A percentile compares a stretch with the other conserved stretches of the same genome.
phyloP scores from a whole-genome alignment of 2,329 filamentous ascomycete genomes.

The Pseudopyricularia javanii region DNA sequence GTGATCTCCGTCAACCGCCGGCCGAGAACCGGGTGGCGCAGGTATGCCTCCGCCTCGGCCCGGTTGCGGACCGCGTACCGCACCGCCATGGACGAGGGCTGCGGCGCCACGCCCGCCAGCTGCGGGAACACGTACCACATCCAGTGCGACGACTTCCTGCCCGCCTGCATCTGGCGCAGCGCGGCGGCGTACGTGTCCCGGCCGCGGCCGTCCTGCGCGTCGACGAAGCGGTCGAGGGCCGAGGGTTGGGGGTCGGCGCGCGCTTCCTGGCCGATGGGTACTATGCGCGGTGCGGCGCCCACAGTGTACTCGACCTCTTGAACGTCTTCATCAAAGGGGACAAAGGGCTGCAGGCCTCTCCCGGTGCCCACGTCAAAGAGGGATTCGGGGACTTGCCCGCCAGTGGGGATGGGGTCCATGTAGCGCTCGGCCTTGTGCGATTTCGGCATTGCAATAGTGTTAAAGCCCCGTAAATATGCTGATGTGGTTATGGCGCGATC shows the following conservation, averaged over 20 bases:
- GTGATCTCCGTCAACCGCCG: not conserved
- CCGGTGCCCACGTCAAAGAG: not conserved
- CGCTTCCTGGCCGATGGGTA: not conserved
- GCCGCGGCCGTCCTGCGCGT: not conserved
- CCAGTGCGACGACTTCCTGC: slow-evolving; percentile 4
- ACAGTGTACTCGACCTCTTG: not conserved
- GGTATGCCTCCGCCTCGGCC: slow-evolving; percentile 2
- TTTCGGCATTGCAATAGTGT: too few species aligned
- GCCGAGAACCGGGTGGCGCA: slow-evolving; percentile 2
- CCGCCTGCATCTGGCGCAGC: not conserved
- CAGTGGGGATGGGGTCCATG: not conserved
- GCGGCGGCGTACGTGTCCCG: not conserved
- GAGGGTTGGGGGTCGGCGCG: not conserved
- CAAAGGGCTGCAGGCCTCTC: not conserved
- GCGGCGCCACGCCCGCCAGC: not conserved
- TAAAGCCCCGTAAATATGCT: too few species aligned
- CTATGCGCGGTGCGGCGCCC: not conserved
- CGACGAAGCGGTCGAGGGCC: not conserved
- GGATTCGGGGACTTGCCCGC: not conserved
- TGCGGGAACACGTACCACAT: slow-evolving; percentile 5
- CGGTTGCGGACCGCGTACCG: not conserved
- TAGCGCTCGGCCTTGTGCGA: not conserved
- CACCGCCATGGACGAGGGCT: not conserved
- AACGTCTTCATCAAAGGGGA: not conserved
- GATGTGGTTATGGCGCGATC: too few species aligned